Percentiles rank a stretch among this genome's conserved stretches.
These are phyloP conservation scores for Hanseniaspora hatyaiensis DNA, from an alignment of 805 yeast genomes.

Conservation along the genomic window DNA sequence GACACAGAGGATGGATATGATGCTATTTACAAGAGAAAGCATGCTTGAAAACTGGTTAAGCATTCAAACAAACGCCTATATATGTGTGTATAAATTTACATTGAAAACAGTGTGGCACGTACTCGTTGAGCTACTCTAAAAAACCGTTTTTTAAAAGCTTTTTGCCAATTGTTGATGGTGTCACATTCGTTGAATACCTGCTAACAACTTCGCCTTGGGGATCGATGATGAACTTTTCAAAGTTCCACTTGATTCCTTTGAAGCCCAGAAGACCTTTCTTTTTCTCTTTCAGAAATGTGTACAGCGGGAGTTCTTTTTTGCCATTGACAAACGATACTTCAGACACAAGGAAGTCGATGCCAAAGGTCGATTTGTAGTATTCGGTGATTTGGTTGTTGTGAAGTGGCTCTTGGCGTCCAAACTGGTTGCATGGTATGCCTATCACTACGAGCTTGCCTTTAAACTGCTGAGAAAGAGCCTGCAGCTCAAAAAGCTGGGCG, in stretches of 20 bases:
- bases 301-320: conserved; percentile 52
- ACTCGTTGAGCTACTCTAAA: too few relatives aligned
- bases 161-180: conserved; percentile 45
- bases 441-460: conserved; percentile 47
- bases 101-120: not conserved
- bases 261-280: conserved; percentile 51
- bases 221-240: conserved; percentile 59
- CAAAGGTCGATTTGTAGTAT: conserved; percentile 62
- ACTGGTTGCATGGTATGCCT: conserved; percentile 88
- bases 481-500: conserved; percentile 65
- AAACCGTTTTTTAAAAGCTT: too few relatives aligned
- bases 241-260: conserved; percentile 66
- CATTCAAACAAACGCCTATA: not conserved
- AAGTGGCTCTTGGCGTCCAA: conserved; percentile 70
- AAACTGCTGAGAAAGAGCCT: conserved; percentile 55
- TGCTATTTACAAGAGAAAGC: too few relatives aligned
- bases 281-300: conserved; percentile 55
- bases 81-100: not conserved
- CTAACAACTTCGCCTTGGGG: conserved; percentile 44
- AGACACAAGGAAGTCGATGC: conserved; percentile 70
- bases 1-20: too few relatives aligned
- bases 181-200: conserved; percentile 44
- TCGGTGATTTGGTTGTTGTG: conserved; percentile 56
- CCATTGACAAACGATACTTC: conserved; percentile 73
- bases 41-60: too few relatives aligned